Conservation (phyloP, 495 filamentous ascomycete genomes). For the Glutinoglossum americanum region DNA sequence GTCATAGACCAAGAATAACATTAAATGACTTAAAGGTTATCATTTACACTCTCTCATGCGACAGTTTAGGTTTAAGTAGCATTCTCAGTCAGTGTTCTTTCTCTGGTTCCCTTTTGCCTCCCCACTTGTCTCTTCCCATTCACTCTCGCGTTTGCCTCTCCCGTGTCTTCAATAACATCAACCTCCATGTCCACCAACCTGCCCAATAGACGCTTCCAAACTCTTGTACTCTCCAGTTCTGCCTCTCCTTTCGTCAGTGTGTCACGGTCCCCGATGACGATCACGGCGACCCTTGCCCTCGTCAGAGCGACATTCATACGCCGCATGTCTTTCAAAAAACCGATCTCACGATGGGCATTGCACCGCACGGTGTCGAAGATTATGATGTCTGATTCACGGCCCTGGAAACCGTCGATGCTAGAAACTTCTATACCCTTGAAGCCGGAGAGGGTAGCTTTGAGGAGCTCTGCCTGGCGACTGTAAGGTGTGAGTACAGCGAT, state of each 20-base stretch:
- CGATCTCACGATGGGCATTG: slow-evolving; percentile 24
- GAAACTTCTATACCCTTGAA: slow-evolving; percentile 17
- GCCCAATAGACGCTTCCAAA: not conserved
- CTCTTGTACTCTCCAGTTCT: not conserved
- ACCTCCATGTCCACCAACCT: no score
- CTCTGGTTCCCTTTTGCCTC: no score
- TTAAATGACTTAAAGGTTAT: no score
- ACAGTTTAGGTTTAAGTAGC: no score
- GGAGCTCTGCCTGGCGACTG: slow-evolving; percentile 19
- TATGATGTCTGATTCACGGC: slow-evolving; percentile 28
- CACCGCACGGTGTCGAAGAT: slow-evolving; percentile 27
- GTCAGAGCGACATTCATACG: slow-evolving; percentile 30
- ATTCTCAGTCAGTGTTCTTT: no score
- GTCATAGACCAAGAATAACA: no score
- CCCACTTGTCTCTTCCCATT: no score
- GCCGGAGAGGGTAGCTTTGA: slow-evolving; percentile 14
- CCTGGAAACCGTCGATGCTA: slow-evolving; percentile 30
- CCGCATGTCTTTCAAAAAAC: slow-evolving; percentile 28
- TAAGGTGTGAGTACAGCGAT: slow-evolving; percentile 28
- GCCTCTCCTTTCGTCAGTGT: not conserved
- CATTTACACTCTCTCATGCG: no score
- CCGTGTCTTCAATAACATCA: no score
- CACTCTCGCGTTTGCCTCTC: no score
- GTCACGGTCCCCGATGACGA: slow-evolving; percentile 17
- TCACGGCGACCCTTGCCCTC: slow-evolving; percentile 21